These are phyloP conservation scores for Neurospora tetraspora DNA, from an alignment of 495 filamentous ascomycete species.

Conservation along the genomic window DNA sequence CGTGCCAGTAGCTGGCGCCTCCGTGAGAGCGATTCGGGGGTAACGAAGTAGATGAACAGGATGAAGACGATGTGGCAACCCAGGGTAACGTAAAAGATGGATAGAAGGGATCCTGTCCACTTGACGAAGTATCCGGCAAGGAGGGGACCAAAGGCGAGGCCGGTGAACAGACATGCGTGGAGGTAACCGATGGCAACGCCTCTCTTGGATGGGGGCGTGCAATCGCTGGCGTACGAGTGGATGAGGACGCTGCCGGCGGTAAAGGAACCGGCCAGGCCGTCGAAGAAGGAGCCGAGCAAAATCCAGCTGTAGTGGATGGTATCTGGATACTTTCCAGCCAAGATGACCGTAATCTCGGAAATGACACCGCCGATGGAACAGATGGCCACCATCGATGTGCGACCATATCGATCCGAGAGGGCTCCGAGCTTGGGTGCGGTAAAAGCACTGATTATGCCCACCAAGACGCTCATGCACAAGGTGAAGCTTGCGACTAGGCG, in stretches of 20 bases:
- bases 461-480: slow-evolving; percentile 59
- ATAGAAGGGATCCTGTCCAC: slow-evolving; percentile 53
- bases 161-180: slow-evolving; percentile 77
- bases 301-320: slow-evolving; percentile 60
- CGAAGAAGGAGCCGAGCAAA: slow-evolving; percentile 60
- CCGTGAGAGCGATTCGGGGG: slow-evolving; percentile 75
- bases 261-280: slow-evolving; percentile 82
- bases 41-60: slow-evolving; percentile 51
- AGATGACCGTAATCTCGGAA: slow-evolving; percentile 62
- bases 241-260: slow-evolving; percentile 69
- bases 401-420: slow-evolving; percentile 81
- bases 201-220: slow-evolving; percentile 65
- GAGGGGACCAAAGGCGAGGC: slow-evolving; percentile 75
- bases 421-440: slow-evolving; percentile 73
- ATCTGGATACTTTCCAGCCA: slow-evolving; percentile 66
- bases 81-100: slow-evolving; percentile 70
- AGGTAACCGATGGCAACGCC: slow-evolving; percentile 84
- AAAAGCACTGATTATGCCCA: slow-evolving; percentile 62
- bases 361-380: slow-evolving; percentile 56
- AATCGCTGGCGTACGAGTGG: slow-evolving; percentile 81
- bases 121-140: slow-evolving; percentile 68
- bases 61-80: slow-evolving; percentile 63
- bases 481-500: slow-evolving; percentile 65
- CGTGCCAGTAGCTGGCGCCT: slow-evolving; percentile 56
- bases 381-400: slow-evolving; percentile 58